These are phyloP conservation scores for Sungouiozyma intestinalis DNA, from an alignment of 805 yeast genomes.

Conservation along the genomic window DNA sequence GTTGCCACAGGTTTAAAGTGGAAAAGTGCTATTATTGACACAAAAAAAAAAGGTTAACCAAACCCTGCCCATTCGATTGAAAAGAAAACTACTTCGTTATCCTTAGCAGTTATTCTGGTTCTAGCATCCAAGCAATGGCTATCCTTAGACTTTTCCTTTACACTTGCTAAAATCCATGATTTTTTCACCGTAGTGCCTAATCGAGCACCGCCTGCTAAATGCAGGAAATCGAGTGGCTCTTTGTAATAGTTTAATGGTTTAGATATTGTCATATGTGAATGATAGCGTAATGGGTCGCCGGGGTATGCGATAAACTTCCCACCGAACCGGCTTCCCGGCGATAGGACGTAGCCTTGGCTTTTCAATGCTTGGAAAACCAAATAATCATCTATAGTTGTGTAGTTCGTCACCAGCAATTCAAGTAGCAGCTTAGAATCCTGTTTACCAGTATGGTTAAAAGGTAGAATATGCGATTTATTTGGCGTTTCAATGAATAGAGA, in stretches of 20 bases:
- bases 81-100: slow-evolving; percentile 36
- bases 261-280: slow-evolving; percentile 67
- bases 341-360: slow-evolving; percentile 39
- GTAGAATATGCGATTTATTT: slow-evolving; percentile 8
- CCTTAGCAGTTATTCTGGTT: slow-evolving; percentile 1
- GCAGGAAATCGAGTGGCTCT: slow-evolving; percentile 43
- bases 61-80: slow-evolving; percentile 97
- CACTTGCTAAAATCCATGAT: slow-evolving; percentile 53
- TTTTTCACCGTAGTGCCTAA: slow-evolving; percentile 89
- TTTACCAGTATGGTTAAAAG: background rate
- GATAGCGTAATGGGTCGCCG: slow-evolving; percentile 87
- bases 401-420: slow-evolving; percentile 1
- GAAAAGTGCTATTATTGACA: background rate
- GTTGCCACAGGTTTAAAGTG: background rate
- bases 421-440: background rate
- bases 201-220: slow-evolving; percentile 76
- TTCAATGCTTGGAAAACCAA: slow-evolving; percentile 28
- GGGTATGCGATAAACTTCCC: slow-evolving; percentile 85
- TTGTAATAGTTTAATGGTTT: slow-evolving; percentile 36
- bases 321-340: slow-evolving; percentile 90
- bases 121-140: no score
- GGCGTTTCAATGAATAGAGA: slow-evolving; percentile 18
- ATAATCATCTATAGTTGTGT: slow-evolving; percentile 16
- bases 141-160: slow-evolving; percentile 11
- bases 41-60: slow-evolving; percentile 37